These are phyloP conservation scores for Cyclocybe aegerita DNA, from an alignment of 768 basidiomycete species.

Conservation along the genomic window DNA sequence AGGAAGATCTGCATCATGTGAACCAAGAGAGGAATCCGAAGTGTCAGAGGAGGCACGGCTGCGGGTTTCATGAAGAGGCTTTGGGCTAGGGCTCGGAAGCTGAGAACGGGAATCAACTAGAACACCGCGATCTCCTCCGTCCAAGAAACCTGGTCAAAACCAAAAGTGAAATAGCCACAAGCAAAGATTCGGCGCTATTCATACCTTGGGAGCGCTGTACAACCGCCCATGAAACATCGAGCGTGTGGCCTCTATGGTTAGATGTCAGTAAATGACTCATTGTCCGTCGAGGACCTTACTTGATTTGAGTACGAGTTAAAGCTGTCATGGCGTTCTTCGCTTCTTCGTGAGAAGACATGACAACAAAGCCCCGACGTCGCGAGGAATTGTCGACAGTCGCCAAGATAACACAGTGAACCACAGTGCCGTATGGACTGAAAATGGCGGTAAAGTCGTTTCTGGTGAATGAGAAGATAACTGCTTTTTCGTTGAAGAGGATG, in stretches of 20 bases:
- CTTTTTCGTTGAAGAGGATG: background rate
- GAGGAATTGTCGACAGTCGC: constrained; percentile 85
- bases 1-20: constrained; percentile 26
- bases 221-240: constrained; percentile 87
- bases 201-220: constrained; percentile 83
- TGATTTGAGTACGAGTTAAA: constrained; percentile 67
- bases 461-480: background rate
- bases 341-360: constrained; percentile 74
- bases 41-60: constrained; percentile 27
- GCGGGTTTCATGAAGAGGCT: constrained; percentile 20
- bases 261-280: background rate
- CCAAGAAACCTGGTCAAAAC: constrained; percentile 60
- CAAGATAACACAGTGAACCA: constrained; percentile 76
- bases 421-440: constrained; percentile 65
- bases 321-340: constrained; percentile 67
- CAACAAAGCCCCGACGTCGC: constrained; percentile 79
- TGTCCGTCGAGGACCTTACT: constrained; percentile 37
- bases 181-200: background rate
- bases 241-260: constrained; percentile 58
- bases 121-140: constrained; percentile 76
- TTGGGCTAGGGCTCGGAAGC: constrained; percentile 25
- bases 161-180: constrained; percentile 2
- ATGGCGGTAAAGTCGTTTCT: constrained; percentile 58
- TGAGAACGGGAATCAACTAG: constrained; percentile 50
- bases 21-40: constrained; percentile 32